These are phyloP conservation scores for Pilobolus umbonatus DNA, from an alignment of 192 early-diverging fungal genomes.

Conservation along the genomic window DNA sequence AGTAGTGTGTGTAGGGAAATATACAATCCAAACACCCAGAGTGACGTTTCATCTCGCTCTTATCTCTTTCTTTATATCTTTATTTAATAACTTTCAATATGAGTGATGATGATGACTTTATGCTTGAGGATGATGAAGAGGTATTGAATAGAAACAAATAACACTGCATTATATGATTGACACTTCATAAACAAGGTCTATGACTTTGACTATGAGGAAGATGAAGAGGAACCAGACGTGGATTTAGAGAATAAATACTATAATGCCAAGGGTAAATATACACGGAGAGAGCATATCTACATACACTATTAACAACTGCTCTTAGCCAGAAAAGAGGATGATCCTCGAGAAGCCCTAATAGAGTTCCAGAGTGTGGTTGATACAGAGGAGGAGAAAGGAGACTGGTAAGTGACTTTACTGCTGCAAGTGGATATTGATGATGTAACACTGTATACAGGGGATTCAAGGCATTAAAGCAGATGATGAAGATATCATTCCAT, in stretches of 20 bases:
- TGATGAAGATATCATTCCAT: slow-evolving; percentile 75
- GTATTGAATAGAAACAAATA: slow-evolving; percentile 1
- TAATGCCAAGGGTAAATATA: slow-evolving; percentile 68
- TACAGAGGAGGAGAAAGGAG: slow-evolving; percentile 74
- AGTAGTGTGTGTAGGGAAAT: background rate
- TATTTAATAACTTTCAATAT: slow-evolving; percentile 2
- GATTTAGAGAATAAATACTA: slow-evolving; percentile 89
- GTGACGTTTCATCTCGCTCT: background rate
- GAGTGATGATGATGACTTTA: slow-evolving; percentile 60
- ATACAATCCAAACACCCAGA: no score
- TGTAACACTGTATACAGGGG: no score
- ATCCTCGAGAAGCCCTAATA: slow-evolving; percentile 61
- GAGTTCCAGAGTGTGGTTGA: slow-evolving; percentile 79
- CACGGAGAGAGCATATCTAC: background rate
- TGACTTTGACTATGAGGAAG: slow-evolving; percentile 84
- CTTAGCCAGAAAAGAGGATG: slow-evolving; percentile 72
- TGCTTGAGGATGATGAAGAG: slow-evolving; percentile 58
- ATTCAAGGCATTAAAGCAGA: slow-evolving; percentile 87
- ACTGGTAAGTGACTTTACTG: no score
- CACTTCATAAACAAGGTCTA: slow-evolving; percentile 60
- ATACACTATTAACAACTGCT: background rate
- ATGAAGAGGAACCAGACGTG: slow-evolving; percentile 78
- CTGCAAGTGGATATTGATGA: no score
- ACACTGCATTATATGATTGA: background rate
- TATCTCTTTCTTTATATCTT: slow-evolving; percentile 10